Evolutionary conservation across 202 grass and related monocot species (phyloP).

Genomic region (Hordeum pubiflorum): DNA sequence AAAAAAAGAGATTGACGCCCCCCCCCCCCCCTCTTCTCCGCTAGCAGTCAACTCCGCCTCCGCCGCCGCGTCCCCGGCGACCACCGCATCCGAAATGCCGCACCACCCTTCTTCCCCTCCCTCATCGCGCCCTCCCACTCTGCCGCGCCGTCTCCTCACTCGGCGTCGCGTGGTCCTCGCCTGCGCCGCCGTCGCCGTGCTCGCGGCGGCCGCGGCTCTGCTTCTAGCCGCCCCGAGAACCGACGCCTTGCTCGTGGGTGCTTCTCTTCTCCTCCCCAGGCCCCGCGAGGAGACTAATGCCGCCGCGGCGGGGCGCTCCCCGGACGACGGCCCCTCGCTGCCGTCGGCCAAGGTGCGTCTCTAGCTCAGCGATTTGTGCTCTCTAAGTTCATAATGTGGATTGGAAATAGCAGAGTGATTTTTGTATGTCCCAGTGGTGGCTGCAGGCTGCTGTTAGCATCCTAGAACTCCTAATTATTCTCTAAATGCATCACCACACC

Average conservation of each 20-base stretch:
- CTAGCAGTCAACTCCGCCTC: no score
- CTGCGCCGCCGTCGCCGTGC: constrained; percentile 27
- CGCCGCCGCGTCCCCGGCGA: not conserved
- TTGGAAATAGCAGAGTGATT: no score
- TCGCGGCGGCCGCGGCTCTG: constrained; percentile 26
- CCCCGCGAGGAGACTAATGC: not conserved
- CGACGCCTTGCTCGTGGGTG: constrained; percentile 10
- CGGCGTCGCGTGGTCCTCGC: constrained; percentile 7
- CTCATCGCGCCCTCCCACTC: no score
- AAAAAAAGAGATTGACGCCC: no score
- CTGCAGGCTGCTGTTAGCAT: no score
- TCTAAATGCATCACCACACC: no score
- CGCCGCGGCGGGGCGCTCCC: no score
- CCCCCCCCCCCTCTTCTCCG: no score
- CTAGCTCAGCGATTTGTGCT: no score
- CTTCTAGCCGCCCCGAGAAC: constrained; percentile 11
- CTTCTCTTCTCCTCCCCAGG: not conserved
- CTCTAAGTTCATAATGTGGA: not conserved
- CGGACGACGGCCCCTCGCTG: not conserved
- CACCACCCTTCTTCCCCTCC: not conserved
- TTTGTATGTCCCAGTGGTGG: no score
- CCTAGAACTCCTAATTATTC: no score
- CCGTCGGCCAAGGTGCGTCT: no score
- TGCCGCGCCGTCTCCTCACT: constrained; percentile 15
- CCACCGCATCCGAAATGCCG: constrained; percentile 20